These are phyloP conservation scores for Colletotrichum musicola DNA, from an alignment of 2,329 filamentous ascomycete genomes.

Conservation along the genomic window DNA sequence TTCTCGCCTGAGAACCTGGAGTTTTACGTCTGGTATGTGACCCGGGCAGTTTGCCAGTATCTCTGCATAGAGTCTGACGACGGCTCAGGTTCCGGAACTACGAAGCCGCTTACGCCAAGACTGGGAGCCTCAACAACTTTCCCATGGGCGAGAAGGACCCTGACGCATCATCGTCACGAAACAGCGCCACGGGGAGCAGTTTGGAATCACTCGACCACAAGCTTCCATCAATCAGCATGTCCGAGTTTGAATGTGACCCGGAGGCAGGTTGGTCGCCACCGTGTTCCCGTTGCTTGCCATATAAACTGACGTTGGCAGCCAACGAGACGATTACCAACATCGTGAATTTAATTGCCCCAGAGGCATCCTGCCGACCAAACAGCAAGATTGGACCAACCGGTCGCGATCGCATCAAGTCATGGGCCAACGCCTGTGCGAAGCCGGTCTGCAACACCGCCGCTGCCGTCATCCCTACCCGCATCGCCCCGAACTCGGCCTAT, in stretches of 20 bases:
- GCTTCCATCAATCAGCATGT: slow-evolving; percentile 38
- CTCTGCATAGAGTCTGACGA: background rate
- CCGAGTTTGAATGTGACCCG: slow-evolving; percentile 44
- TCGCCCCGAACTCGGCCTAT: slow-evolving; percentile 33
- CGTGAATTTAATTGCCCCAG: slow-evolving; percentile 48
- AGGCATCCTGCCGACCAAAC: slow-evolving; percentile 45
- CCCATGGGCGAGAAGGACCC: slow-evolving; percentile 30
- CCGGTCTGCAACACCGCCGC: slow-evolving; percentile 27
- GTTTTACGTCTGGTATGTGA: slow-evolving; percentile 61
- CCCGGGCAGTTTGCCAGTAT: too few species aligned
- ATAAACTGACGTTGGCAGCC: slow-evolving; percentile 37
- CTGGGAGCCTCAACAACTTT: slow-evolving; percentile 31
- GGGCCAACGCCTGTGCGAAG: slow-evolving; percentile 38
- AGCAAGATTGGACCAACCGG: slow-evolving; percentile 34
- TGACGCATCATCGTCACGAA: slow-evolving; percentile 2
- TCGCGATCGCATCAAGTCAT: slow-evolving; percentile 42
- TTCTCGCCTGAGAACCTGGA: slow-evolving; percentile 63
- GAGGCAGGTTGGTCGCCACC: slow-evolving; percentile 48
- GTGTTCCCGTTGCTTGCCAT: background rate
- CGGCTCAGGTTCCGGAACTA: slow-evolving; percentile 58
- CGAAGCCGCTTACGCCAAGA: slow-evolving; percentile 47
- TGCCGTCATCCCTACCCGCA: slow-evolving; percentile 33
- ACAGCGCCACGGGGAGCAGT: slow-evolving; percentile 23
- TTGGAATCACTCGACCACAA: slow-evolving; percentile 18
- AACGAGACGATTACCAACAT: slow-evolving; percentile 50